Conservation (phyloP, 2,329 filamentous ascomycete genomes). For the Talaromyces albobiverticillius region DNA sequence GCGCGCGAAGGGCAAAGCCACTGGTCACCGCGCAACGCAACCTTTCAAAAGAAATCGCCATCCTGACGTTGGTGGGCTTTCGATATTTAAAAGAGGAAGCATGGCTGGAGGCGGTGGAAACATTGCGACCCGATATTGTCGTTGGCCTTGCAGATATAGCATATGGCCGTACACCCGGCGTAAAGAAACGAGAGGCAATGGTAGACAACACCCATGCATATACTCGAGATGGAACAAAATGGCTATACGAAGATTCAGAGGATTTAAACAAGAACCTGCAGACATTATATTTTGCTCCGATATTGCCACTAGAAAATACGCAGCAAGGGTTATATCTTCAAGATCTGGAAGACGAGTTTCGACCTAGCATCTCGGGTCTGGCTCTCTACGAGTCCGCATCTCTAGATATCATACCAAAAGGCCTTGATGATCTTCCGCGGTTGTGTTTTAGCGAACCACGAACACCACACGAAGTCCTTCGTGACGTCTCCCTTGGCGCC, state of each 20-base stretch:
- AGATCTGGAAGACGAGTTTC: constrained; percentile 64
- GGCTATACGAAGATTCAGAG: constrained; percentile 35
- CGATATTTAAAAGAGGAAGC: constrained; percentile 64
- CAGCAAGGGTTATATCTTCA: constrained; percentile 79
- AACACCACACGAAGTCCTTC: constrained; percentile 73
- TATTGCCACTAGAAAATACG: constrained; percentile 72
- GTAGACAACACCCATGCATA: constrained; percentile 80
- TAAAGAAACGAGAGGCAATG: constrained; percentile 78
- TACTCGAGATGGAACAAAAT: constrained; percentile 65
- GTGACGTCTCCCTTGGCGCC: constrained; percentile 71
- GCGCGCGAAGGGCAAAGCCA: constrained; percentile 72
- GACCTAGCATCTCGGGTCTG: constrained; percentile 61
- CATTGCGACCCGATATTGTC: constrained; percentile 75
- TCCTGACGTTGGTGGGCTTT: constrained; percentile 87
- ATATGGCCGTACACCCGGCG: constrained; percentile 56
- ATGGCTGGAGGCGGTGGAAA: constrained; percentile 64
- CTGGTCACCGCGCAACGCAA: constrained; percentile 68
- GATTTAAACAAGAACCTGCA: constrained; percentile 15
- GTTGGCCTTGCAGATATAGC: constrained; percentile 75
- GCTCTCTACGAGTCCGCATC: constrained; percentile 75
- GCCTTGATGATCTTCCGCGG: constrained; percentile 64
- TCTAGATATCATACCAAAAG: constrained; percentile 62
- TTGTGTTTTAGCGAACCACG: constrained; percentile 68
- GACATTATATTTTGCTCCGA: constrained; percentile 60
- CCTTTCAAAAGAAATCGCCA: constrained; percentile 66